Percentiles rank a stretch among this genome's conserved stretches.
Conservation (phyloP, 495 filamentous ascomycete species). For the Extremus antarcticus region DNA sequence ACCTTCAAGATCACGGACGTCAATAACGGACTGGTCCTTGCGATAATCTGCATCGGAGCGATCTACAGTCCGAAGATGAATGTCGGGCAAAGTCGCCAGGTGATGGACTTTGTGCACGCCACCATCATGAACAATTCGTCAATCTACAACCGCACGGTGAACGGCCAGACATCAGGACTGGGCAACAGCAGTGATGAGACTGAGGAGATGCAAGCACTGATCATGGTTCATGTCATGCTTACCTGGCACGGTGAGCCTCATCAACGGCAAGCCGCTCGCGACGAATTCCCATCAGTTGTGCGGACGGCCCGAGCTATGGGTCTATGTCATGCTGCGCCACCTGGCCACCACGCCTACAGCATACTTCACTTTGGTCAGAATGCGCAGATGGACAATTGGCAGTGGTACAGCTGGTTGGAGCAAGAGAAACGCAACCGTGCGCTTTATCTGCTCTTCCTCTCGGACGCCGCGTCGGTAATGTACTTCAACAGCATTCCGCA, state of each 20-base stretch:
- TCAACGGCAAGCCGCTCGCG: constrained; percentile 46
- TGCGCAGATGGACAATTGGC: constrained; percentile 35
- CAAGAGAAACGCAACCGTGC: constrained; percentile 54
- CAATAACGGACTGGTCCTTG: constrained; percentile 48
- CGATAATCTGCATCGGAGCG: constrained; percentile 55
- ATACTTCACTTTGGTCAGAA: constrained; percentile 28
- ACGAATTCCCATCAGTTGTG: constrained; percentile 42
- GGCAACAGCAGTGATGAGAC: constrained; percentile 31
- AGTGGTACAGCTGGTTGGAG: constrained; percentile 54
- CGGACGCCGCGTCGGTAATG: constrained; percentile 47
- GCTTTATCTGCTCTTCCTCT: constrained; percentile 49
- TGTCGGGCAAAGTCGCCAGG: constrained; percentile 43
- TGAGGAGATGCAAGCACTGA: constrained; percentile 50
- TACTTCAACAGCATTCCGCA: constrained; percentile 52
- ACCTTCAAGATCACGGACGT: constrained; percentile 52
- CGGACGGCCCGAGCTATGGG: constrained; percentile 40
- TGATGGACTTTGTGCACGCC: constrained; percentile 45
- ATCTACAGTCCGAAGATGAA: constrained; percentile 50
- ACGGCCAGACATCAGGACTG: constrained; percentile 25
- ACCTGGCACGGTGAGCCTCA: constrained; percentile 52
- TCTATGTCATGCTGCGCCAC: constrained; percentile 36
- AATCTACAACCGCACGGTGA: constrained; percentile 32
- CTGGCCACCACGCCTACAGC: constrained; percentile 27
- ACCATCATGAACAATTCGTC: constrained; percentile 27
- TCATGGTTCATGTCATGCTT: constrained; percentile 44